These are phyloP conservation scores for Apiospora arundinis DNA, from an alignment of 2,329 filamentous ascomycete species.

Conservation along the genomic window DNA sequence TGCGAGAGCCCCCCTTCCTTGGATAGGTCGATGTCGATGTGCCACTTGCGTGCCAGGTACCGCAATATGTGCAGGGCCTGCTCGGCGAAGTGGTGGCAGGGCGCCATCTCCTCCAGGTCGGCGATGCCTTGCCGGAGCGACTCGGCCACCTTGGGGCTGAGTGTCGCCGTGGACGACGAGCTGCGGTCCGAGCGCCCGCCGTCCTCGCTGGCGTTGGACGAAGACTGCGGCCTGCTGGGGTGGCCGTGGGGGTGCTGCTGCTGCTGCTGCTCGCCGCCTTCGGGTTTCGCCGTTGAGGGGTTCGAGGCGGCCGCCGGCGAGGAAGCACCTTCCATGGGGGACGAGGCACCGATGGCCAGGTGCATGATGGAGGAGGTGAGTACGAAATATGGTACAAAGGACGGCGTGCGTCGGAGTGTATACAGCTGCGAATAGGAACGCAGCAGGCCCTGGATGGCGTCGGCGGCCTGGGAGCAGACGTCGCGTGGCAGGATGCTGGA, in stretches of 20 bases:
- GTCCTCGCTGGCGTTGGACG: neutral
- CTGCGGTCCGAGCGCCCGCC: slow-evolving; percentile 28
- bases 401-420: slow-evolving; percentile 63
- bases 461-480: slow-evolving; percentile 67
- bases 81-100: slow-evolving; percentile 65
- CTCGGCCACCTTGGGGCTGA: slow-evolving; percentile 49
- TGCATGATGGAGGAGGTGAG: slow-evolving; percentile 67
- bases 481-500: slow-evolving; percentile 69
- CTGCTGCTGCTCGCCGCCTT: slow-evolving; percentile 22
- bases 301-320: slow-evolving; percentile 32
- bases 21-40: slow-evolving; percentile 57
- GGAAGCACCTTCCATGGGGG: slow-evolving; percentile 28
- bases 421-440: slow-evolving; percentile 65
- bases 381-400: slow-evolving; percentile 68
- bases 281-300: slow-evolving; percentile 31
- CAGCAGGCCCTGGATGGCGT: slow-evolving; percentile 63
- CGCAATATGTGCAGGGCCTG: slow-evolving; percentile 66
- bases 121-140: slow-evolving; percentile 60
- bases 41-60: slow-evolving; percentile 64
- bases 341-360: slow-evolving; percentile 56
- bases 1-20: slow-evolving; percentile 37
- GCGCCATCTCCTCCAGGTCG: slow-evolving; percentile 66
- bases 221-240: neutral
- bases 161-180: slow-evolving; percentile 34
- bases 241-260: slow-evolving; percentile 1